phyloP scores from a whole-genome alignment of 179 eudicot genomes.

The Dionaea muscipula region DNA sequence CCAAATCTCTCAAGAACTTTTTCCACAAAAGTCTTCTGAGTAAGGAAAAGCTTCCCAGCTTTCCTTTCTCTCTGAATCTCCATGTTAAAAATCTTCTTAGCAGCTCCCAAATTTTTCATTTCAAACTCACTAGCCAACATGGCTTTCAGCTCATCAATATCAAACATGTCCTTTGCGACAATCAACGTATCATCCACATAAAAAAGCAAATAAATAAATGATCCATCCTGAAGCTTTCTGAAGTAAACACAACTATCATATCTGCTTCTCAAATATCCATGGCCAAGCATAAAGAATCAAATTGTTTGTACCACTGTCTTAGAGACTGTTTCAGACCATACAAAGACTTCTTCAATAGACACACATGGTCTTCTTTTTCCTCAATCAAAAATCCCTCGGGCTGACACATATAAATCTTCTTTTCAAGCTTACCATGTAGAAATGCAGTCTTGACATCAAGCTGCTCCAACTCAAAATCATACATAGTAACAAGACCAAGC shows the following conservation, averaged over 20 bases:
- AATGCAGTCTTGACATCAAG: constrained; percentile 8
- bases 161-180: neutral
- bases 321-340: constrained; percentile 8
- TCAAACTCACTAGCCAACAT: neutral
- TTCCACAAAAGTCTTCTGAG: neutral
- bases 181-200: constrained; percentile 9
- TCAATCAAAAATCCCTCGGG: neutral
- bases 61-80: neutral
- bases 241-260: constrained; percentile 2
- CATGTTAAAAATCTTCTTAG: neutral
- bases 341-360: neutral
- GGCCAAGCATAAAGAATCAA: constrained; percentile 3
- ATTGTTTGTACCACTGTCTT: constrained; percentile 5
- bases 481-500: neutral
- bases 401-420: constrained; percentile 1
- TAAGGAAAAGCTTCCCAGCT: neutral
- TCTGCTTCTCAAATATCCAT: neutral
- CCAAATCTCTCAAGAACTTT: too few relatives aligned
- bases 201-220: neutral
- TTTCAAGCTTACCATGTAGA: constrained; percentile 1
- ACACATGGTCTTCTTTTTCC: constrained; percentile 6
- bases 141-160: neutral
- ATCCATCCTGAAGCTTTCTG: neutral
- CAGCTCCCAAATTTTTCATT: neutral
- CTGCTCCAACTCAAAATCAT: constrained; percentile 4